Percentiles rank a stretch among this genome's conserved stretches.
phyloP scores from a whole-genome alignment of 2,329 filamentous ascomycete species.

The Epicoccum nigrum region DNA sequence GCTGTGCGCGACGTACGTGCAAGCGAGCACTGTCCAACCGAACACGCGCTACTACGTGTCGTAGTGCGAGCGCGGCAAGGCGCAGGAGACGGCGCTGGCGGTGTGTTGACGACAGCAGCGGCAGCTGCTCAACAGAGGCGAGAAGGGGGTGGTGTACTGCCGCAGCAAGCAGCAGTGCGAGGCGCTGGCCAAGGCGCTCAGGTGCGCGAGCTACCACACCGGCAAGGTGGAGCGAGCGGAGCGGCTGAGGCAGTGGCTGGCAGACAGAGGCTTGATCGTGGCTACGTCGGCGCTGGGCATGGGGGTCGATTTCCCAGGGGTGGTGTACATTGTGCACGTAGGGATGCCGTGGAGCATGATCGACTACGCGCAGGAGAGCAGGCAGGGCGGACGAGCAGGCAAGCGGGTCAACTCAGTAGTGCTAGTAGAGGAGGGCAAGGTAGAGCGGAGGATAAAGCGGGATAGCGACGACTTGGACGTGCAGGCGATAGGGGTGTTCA shows the following conservation, averaged over 20 bases:
- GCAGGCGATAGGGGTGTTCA: slow-evolving; percentile 4
- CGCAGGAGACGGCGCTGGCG: slow-evolving; percentile 1
- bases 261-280: slow-evolving; percentile 21
- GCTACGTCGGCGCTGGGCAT: slow-evolving; percentile 25
- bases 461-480: slow-evolving; percentile 7
- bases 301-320: slow-evolving; percentile 23
- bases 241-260: slow-evolving; percentile 15
- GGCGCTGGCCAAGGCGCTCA: slow-evolving; percentile 9
- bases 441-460: slow-evolving; percentile 11
- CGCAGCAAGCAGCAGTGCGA: slow-evolving; percentile 17
- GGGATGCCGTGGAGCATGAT: slow-evolving; percentile 17
- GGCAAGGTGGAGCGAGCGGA: slow-evolving; percentile 6
- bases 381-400: slow-evolving; percentile 7
- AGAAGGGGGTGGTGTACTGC: slow-evolving; percentile 24
- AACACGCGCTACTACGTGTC: slow-evolving; percentile 13
- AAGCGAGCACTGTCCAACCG: background rate
- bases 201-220: slow-evolving; percentile 21
- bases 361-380: slow-evolving; percentile 12
- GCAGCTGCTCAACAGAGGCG: slow-evolving; percentile 1
- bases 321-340: slow-evolving; percentile 12
- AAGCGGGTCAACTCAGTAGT: slow-evolving; percentile 11
- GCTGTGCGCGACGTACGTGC: background rate
- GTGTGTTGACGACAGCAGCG: slow-evolving; percentile 3
- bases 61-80: slow-evolving; percentile 8
- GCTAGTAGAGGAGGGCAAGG: slow-evolving; percentile 9